Evolutionary conservation across 148 eudicot genomes (phyloP).

Genomic region (Chenopodium berlandieri): DNA sequence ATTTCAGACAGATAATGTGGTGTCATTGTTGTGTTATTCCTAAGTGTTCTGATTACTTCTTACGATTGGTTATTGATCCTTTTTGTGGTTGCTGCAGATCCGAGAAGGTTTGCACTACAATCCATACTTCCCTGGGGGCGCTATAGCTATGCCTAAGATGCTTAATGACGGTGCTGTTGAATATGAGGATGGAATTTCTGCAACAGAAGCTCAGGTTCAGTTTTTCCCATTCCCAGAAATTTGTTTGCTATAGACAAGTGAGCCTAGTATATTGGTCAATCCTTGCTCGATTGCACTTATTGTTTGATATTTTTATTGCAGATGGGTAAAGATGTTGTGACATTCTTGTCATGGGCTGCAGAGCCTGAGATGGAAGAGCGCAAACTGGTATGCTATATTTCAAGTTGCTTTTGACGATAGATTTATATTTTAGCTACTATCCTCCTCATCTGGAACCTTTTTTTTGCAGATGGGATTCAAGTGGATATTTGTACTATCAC

Average conservation of each 20-base stretch:
- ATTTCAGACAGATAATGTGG: background rate
- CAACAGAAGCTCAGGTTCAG: slow-evolving; percentile 89
- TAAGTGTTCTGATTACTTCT: background rate
- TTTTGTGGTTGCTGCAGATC: slow-evolving; percentile 40
- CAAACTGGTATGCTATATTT: slow-evolving; percentile 54
- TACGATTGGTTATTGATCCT: background rate
- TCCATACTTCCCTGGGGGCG: slow-evolving; percentile 98
- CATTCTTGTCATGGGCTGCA: slow-evolving; percentile 85
- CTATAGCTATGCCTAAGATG: slow-evolving; percentile 99
- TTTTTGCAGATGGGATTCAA: slow-evolving; percentile 93
- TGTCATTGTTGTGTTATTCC: background rate
- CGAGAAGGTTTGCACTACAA: slow-evolving; percentile 93
- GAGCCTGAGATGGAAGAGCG: slow-evolving; percentile 98
- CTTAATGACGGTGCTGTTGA: slow-evolving; percentile 93
- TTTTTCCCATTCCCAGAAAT: background rate
- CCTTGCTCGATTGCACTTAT: background rate
- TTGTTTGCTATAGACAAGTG: background rate
- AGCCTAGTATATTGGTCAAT: background rate
- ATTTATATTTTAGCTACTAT: background rate
- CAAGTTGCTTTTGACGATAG: background rate
- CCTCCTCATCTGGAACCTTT: background rate
- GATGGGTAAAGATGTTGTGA: slow-evolving; percentile 96
- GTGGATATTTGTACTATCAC: slow-evolving; percentile 91
- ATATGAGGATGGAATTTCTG: slow-evolving; percentile 94
- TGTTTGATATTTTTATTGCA: slow-evolving; percentile 30